Conservation (phyloP, 768 basidiomycete genomes). For the Tylopilus balloui region DNA sequence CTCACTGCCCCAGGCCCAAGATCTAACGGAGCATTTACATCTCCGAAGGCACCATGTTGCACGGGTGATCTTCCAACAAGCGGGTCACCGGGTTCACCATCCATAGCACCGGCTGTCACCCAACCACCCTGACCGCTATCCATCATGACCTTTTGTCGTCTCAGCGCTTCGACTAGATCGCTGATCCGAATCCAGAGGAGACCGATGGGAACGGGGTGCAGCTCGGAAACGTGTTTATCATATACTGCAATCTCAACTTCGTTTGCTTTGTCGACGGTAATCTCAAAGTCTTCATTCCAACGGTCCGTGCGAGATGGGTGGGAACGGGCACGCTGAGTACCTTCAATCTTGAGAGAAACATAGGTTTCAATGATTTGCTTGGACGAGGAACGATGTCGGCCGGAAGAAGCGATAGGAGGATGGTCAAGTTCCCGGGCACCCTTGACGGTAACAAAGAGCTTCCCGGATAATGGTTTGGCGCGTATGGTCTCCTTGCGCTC, state of each 20-base stretch:
- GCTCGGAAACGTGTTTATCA: conserved; percentile 82
- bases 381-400: conserved; percentile 69
- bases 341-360: conserved; percentile 95
- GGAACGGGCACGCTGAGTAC: conserved; percentile 86
- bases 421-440: conserved; percentile 94
- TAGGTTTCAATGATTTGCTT: conserved; percentile 78
- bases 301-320: conserved; percentile 92
- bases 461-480: conserved; percentile 91
- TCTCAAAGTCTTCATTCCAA: conserved; percentile 98
- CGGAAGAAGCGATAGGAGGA: conserved; percentile 62
- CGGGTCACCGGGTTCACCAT: conserved; percentile 57
- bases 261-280: conserved; percentile 95
- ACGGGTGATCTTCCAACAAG: conserved; percentile 44
- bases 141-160: conserved; percentile 86
- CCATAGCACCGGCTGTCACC: conserved; percentile 94
- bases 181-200: conserved; percentile 92
- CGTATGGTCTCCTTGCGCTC: conserved; percentile 92
- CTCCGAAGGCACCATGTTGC: conserved; percentile 46
- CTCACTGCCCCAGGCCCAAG: conserved; percentile 30
- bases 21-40: conserved; percentile 39
- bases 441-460: conserved; percentile 82
- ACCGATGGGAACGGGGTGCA: conserved; percentile 84
- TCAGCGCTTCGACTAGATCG: conserved; percentile 89
- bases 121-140: conserved; percentile 87
- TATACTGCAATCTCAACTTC: conserved; percentile 96